Percentiles rank a stretch among this genome's conserved stretches.
Evolutionary conservation across 106 monocot species (phyloP).

Genomic region (Platanthera guangdongensis): DNA sequence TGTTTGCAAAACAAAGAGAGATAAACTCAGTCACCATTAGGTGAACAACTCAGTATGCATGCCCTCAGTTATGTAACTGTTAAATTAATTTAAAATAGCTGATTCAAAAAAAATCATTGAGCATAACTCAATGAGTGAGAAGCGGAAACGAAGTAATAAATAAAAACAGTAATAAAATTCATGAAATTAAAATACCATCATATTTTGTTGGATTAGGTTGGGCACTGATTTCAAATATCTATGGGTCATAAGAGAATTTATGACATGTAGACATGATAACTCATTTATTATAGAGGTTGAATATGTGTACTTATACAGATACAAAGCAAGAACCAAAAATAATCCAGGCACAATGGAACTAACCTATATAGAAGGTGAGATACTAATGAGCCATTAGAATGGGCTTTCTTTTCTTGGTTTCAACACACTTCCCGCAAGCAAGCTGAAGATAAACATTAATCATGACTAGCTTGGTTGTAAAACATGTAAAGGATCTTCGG

Average conservation of each 20-base stretch:
- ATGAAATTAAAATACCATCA: background rate
- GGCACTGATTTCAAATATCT: background rate
- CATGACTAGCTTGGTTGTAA: too few relatives aligned
- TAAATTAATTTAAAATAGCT: background rate
- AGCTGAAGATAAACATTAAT: too few relatives aligned
- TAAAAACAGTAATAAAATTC: background rate
- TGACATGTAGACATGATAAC: too few relatives aligned
- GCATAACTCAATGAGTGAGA: background rate
- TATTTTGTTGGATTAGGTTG: background rate
- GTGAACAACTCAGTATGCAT: background rate
- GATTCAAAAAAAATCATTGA: background rate
- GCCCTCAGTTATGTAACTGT: background rate
- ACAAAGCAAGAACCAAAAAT: too few relatives aligned
- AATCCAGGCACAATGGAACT: too few relatives aligned
- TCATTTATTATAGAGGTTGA: too few relatives aligned
- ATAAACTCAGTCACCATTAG: background rate
- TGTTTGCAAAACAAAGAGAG: background rate
- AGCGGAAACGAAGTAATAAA: background rate
- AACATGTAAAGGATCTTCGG: too few relatives aligned
- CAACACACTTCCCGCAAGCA: too few relatives aligned
- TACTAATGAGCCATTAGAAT: too few relatives aligned
- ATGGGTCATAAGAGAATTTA: background rate
- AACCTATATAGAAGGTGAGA: too few relatives aligned
- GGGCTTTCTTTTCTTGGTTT: too few relatives aligned
- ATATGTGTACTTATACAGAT: too few relatives aligned